Conservation (phyloP, 192 early-diverging fungal genomes). For the Kickxella alabastrina region DNA sequence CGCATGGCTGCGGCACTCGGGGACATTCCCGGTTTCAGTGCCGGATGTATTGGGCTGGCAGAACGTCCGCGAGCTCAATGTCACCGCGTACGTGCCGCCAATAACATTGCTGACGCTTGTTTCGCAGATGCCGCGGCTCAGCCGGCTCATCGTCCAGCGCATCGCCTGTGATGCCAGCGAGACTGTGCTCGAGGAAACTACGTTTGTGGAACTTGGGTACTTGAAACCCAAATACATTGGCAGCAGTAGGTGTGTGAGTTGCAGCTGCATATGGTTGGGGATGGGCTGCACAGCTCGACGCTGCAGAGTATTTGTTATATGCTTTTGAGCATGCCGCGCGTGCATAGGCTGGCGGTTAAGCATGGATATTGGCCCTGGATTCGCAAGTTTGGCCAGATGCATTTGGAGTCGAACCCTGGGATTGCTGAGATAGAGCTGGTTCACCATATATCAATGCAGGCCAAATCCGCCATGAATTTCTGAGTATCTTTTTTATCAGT, state of each 20-base stretch:
- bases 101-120: constrained; percentile 16
- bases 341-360: constrained; percentile 18
- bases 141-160: constrained; percentile 18
- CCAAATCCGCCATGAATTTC: not conserved
- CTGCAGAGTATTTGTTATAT: constrained; percentile 35
- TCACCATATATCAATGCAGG: constrained; percentile 19
- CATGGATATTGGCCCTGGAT: constrained; percentile 15
- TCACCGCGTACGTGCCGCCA: constrained; percentile 28
- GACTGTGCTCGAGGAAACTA: not conserved
- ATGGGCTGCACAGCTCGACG: constrained; percentile 6
- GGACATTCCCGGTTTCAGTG: constrained; percentile 30
- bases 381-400: not conserved
- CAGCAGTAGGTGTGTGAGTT: constrained; percentile 17
- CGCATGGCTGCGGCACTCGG: constrained; percentile 29
- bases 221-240: not conserved
- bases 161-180: constrained; percentile 25
- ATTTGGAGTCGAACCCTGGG: not conserved
- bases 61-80: constrained; percentile 20
- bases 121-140: constrained; percentile 15
- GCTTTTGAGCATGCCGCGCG: constrained; percentile 18
- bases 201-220: not conserved
- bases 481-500: not conserved
- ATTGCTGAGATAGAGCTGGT: constrained; percentile 12
- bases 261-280: constrained; percentile 36
- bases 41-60: constrained; percentile 17